Base-by-base conservation (phyloP, 768 basidiomycete genomes). In the Mrakia gelida region DNA sequence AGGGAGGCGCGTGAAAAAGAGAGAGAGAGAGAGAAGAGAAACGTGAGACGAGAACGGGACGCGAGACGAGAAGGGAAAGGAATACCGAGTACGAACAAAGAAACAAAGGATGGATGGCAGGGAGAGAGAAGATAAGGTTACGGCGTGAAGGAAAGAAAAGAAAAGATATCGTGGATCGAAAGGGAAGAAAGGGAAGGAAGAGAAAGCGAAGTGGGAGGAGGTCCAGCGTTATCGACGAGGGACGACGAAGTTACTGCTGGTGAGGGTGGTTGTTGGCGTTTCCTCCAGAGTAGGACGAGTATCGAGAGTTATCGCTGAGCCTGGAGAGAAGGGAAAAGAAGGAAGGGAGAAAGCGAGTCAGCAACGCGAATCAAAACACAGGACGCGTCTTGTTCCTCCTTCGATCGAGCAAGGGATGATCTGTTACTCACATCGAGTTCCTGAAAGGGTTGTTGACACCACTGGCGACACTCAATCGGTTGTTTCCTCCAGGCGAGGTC, bases 401-500 rank as follows among this genome's bases (percentile, higher is more conserved):
- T 56, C 54, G 54, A 59, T 5, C 45, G 45, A 59, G 26, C 7
- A n/a, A 11, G 9, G n/a, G 10, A 18, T 5, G 9, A 52, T 52
- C 26, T n/a, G 16, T 23, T n/a, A 59, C 59, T 59, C 23, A 59
- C 75, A 75, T 75, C 56, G 75, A 76, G 32, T 68, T 54, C 38
- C 75, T 68, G 75, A 76, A 76, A 23, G 75, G 75, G 75, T 76
- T 76, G 75, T 76, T 71, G 32, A 41, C 75, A 13, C 75, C 75
- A 26, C 71, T 34, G 10, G 54, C 75, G 13, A 49, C 63, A 56
- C 67, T 75, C 45, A 65, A n/a, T 11, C 75, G 30, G 54, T 59
- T 54, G 26, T 61, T 41, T 11, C 52, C 38, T 9, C 34, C 23
- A 13, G 38, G 28, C 8, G n/a, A 15, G 7, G 28, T n/a, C 41